Conservation (phyloP, 2,329 filamentous ascomycete species). For the Rachicladosporium sp. region DNA sequence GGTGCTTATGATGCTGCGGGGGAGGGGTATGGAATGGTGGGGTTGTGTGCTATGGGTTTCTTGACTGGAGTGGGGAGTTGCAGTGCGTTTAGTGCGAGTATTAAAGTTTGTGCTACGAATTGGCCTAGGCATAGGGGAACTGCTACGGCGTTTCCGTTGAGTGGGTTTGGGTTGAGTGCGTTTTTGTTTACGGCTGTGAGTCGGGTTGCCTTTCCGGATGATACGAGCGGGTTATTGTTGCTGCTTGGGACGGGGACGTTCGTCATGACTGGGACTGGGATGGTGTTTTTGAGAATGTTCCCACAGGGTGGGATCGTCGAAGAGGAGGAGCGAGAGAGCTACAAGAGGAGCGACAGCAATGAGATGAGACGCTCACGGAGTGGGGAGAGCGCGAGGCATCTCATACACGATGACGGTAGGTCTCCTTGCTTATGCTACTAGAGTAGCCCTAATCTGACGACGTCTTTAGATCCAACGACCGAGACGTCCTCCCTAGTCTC, state of each 20-base stretch:
- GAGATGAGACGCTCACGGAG: constrained; percentile 36
- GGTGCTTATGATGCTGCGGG: constrained; percentile 57
- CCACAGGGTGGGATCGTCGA: constrained; percentile 45
- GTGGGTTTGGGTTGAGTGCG: constrained; percentile 86
- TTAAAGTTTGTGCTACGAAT: constrained; percentile 78
- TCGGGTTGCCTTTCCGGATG: constrained; percentile 64
- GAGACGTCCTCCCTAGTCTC: constrained; percentile 77
- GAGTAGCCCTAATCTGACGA: background rate
- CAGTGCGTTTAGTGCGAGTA: constrained; percentile 74
- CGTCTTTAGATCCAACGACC: constrained; percentile 36
- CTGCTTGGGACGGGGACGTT: constrained; percentile 72
- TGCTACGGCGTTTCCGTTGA: constrained; percentile 83
- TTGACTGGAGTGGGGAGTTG: constrained; percentile 81
- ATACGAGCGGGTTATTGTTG: constrained; percentile 70
- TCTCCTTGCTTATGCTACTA: background rate
- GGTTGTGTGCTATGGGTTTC: constrained; percentile 72
- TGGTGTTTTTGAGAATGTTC: constrained; percentile 62
- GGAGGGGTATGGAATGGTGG: constrained; percentile 27
- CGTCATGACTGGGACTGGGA: constrained; percentile 58
- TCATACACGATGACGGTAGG: constrained; percentile 51
- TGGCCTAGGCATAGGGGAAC: constrained; percentile 86
- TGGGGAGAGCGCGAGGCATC: constrained; percentile 6
- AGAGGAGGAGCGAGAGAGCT: constrained; percentile 19
- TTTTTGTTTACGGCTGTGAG: constrained; percentile 88
- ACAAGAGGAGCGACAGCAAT: constrained; percentile 27